phyloP scores from a whole-genome alignment of 75 land plant genomes.

The Gnetum montanum region DNA sequence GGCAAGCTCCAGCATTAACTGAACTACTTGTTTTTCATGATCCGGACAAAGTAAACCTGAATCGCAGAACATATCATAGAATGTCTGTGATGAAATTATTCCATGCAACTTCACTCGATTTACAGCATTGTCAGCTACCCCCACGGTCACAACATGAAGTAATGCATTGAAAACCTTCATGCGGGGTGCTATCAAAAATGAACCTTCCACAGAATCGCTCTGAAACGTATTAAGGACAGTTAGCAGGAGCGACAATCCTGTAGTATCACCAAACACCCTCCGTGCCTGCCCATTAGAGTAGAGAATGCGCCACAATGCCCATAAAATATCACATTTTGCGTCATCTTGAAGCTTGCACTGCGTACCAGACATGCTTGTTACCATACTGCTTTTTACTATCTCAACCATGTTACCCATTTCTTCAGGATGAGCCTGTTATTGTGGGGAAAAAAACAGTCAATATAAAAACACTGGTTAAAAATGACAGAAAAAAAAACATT shows the following conservation, averaged over 20 bases:
- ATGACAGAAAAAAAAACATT: not conserved
- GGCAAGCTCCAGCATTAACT: constrained; percentile 77
- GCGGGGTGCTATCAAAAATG: constrained; percentile 22
- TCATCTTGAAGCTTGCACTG: constrained; percentile 70
- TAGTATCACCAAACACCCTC: constrained; percentile 82
- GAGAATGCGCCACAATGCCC: constrained; percentile 78
- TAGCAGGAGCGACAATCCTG: constrained; percentile 83
- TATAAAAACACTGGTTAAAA: not conserved
- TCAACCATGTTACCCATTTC: constrained; percentile 77
- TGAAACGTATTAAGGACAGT: constrained; percentile 77
- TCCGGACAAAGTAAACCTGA: constrained; percentile 76
- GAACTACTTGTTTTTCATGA: constrained; percentile 68
- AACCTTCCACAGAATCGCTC: constrained; percentile 12
- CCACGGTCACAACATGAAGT: constrained; percentile 73
- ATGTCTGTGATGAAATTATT: constrained; percentile 55
- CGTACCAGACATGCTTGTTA: constrained; percentile 61
- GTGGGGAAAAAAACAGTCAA: not conserved
- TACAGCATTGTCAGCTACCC: constrained; percentile 52
- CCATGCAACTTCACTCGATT: constrained; percentile 70
- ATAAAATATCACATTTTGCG: constrained; percentile 83
- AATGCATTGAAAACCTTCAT: constrained; percentile 67
- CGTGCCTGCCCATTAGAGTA: constrained; percentile 63
- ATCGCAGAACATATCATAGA: constrained; percentile 67
- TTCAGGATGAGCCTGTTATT: constrained; percentile 79
- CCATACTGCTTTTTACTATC: constrained; percentile 75